phyloP scores from a whole-genome alignment of 208 protist species.

The Wallacemonas sp. region DNA sequence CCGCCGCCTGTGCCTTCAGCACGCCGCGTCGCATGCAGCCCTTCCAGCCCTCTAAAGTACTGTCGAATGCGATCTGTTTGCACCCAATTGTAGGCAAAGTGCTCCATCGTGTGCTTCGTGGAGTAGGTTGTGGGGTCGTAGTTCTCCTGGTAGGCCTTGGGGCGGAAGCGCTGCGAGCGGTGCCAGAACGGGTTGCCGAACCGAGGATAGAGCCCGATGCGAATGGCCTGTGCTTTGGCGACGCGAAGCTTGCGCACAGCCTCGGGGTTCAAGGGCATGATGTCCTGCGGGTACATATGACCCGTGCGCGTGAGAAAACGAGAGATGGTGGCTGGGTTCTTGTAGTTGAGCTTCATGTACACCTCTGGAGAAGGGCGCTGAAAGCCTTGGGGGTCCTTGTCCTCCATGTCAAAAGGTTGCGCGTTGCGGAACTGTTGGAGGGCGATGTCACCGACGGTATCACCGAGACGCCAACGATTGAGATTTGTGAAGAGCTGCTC shows the following conservation, averaged over 20 bases:
- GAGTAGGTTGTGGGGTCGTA: conserved; percentile 88
- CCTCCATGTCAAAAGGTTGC: conserved; percentile 87
- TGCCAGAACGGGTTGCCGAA: conserved; percentile 92
- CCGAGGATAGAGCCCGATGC: conserved; percentile 86
- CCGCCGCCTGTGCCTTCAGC: conserved; percentile 40
- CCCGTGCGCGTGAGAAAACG: conserved; percentile 88
- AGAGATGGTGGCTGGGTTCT: conserved; percentile 89
- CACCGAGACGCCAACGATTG: conserved; percentile 80
- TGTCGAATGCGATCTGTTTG: conserved; percentile 85
- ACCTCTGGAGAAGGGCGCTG: conserved; percentile 76
- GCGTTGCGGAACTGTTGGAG: conserved; percentile 90
- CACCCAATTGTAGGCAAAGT: conserved; percentile 91
- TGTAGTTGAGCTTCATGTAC: conserved; percentile 94
- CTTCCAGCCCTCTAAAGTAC: conserved; percentile 77
- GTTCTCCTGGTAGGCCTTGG: conserved; percentile 88
- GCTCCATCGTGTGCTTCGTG: conserved; percentile 90
- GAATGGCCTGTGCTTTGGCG: conserved; percentile 81
- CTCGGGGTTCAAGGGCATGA: conserved; percentile 85
- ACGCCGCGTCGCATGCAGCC: conserved; percentile 40
- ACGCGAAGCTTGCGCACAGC: conserved; percentile 80
- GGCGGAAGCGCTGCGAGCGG: conserved; percentile 78
- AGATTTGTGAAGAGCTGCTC: conserved; percentile 87
- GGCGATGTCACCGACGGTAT: conserved; percentile 84
- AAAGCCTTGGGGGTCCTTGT: conserved; percentile 82
- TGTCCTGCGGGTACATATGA: conserved; percentile 88